These are phyloP conservation scores for Orobanche coerulescens DNA, from an alignment of 257 asterid genomes.

Conservation along the genomic window DNA sequence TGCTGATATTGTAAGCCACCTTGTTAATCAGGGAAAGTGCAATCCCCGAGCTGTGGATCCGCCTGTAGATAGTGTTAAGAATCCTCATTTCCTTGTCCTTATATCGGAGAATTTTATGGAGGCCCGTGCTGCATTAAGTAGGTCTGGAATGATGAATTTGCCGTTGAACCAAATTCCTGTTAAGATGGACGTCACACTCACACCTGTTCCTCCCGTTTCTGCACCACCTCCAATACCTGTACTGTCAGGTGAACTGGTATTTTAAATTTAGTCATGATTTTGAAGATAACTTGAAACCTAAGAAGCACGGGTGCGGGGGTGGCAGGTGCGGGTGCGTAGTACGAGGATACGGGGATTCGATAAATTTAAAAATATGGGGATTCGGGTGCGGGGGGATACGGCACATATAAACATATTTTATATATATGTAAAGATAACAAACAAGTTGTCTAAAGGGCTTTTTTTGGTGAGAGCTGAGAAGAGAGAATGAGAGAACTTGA, in stretches of 20 bases:
- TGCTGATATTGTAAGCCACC: slow-evolving; percentile 23
- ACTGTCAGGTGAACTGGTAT: slow-evolving; percentile 44
- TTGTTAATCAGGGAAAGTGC: slow-evolving; percentile 58
- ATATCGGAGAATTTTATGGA: slow-evolving; percentile 73
- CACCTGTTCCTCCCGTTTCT: slow-evolving; percentile 52
- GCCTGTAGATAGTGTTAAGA: slow-evolving; percentile 55
- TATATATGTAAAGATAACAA: no score
- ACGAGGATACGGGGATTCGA: no score
- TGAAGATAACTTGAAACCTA: background rate
- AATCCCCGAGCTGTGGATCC: slow-evolving; percentile 61
- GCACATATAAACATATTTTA: no score
- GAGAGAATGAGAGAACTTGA: no score
- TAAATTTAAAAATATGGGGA: no score
- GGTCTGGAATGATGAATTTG: slow-evolving; percentile 51
- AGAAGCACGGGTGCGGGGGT: no score
- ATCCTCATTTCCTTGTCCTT: slow-evolving; percentile 82
- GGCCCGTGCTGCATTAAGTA: slow-evolving; percentile 64
- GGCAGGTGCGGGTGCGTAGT: no score
- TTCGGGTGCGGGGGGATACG: no score
- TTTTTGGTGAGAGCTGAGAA: no score
- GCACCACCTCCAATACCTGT: slow-evolving; percentile 51
- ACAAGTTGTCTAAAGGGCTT: no score
- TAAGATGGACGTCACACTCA: slow-evolving; percentile 50
- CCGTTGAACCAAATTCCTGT: slow-evolving; percentile 61
- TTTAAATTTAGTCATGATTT: background rate